phyloP scores from a whole-genome alignment of 2,329 filamentous ascomycete genomes.

The Emmonsia crescens region DNA sequence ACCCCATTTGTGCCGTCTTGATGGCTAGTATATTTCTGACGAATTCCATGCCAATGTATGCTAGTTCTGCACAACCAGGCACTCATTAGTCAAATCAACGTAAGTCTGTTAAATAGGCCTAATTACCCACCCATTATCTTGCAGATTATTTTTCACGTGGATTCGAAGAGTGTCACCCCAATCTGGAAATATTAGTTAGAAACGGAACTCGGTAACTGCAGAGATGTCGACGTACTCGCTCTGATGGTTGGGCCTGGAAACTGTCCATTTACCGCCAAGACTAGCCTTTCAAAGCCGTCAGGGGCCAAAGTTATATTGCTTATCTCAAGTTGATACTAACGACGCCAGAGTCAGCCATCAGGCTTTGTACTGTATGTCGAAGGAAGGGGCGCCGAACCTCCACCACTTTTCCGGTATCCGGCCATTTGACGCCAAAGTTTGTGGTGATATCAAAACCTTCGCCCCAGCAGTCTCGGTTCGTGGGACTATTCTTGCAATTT shows the following conservation, averaged over 20 bases:
- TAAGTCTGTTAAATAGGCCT: not conserved
- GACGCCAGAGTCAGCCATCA: not conserved
- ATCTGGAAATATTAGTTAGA: conserved; percentile 19
- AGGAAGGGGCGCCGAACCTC: not conserved
- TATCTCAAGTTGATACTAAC: conserved; percentile 14
- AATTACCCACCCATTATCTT: conserved; percentile 38
- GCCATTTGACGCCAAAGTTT: conserved; percentile 18
- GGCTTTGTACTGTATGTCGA: not conserved
- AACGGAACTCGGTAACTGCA: not conserved
- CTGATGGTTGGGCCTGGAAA: conserved; percentile 58
- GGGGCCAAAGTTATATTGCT: conserved; percentile 14
- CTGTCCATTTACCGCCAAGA: conserved; percentile 50
- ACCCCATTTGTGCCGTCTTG: conserved; percentile 47
- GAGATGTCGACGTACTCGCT: conserved; percentile 27
- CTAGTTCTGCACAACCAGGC: conserved; percentile 29
- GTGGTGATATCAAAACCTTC: conserved; percentile 17
- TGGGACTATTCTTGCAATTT: conserved; percentile 15
- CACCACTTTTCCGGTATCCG: conserved; percentile 16
- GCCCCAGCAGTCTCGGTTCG: conserved; percentile 17
- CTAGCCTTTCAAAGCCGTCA: conserved; percentile 26
- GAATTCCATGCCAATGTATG: conserved; percentile 54
- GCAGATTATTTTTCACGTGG: conserved; percentile 44
- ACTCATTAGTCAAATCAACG: not conserved
- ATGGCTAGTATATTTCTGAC: conserved; percentile 44
- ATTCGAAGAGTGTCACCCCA: conserved; percentile 50